These are phyloP conservation scores for Penicillium oxalicum DNA, from an alignment of 2,329 filamentous ascomycete genomes.

Conservation along the genomic window DNA sequence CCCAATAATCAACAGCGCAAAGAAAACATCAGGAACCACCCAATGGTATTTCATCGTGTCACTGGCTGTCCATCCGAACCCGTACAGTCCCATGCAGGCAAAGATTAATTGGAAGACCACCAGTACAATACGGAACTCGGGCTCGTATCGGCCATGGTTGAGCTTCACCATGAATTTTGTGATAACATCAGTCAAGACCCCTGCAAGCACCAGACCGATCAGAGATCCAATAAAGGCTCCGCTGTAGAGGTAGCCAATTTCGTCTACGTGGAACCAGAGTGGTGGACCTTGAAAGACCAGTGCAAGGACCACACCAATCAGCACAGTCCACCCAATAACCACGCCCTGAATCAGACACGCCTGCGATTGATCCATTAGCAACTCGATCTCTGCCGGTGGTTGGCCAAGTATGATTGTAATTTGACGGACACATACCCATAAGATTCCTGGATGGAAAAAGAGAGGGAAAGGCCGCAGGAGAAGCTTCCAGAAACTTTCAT, in stretches of 20 bases:
- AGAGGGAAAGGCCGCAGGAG: slow-evolving; percentile 71
- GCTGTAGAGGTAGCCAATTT: slow-evolving; percentile 81
- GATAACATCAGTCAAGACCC: slow-evolving; percentile 65
- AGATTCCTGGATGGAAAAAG: slow-evolving; percentile 74
- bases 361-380: slow-evolving; percentile 15
- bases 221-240: slow-evolving; percentile 80
- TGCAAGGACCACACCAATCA: slow-evolving; percentile 79
- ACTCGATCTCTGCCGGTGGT: background rate
- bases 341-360: slow-evolving; percentile 74
- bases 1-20: slow-evolving; percentile 74
- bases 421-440: slow-evolving; percentile 57
- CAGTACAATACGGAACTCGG: slow-evolving; percentile 80
- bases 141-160: slow-evolving; percentile 81
- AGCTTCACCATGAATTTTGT: slow-evolving; percentile 63
- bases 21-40: slow-evolving; percentile 72
- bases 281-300: slow-evolving; percentile 75
- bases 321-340: slow-evolving; percentile 92
- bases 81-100: slow-evolving; percentile 72
- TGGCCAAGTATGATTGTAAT: too few species aligned
- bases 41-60: slow-evolving; percentile 60
- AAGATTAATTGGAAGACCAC: slow-evolving; percentile 76
- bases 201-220: slow-evolving; percentile 69
- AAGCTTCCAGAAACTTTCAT: slow-evolving; percentile 64
- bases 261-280: slow-evolving; percentile 72
- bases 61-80: slow-evolving; percentile 69